Evolutionary conservation across 2,329 filamentous ascomycete genomes (phyloP).

Genomic region (Chalaropsis thielavioides): DNA sequence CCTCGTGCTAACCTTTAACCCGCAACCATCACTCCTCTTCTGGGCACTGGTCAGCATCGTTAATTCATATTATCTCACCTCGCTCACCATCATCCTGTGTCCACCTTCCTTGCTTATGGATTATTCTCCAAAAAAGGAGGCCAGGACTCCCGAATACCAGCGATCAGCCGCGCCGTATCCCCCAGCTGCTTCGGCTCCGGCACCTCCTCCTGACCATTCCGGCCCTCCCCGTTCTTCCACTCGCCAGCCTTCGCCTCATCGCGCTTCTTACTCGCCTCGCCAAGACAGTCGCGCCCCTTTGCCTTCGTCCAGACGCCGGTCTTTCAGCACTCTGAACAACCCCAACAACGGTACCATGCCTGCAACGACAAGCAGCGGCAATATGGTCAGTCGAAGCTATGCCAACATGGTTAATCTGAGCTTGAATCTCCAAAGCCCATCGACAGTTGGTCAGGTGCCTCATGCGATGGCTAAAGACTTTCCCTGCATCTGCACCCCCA

Average conservation of each 20-base stretch:
- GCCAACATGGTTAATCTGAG: slow-evolving; percentile 25
- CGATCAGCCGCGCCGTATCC: slow-evolving; percentile 4
- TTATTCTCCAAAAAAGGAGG: slow-evolving; percentile 10
- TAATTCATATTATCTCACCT: not conserved
- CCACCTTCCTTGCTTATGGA: slow-evolving; percentile 6
- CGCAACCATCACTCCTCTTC: not conserved
- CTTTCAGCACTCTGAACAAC: not conserved
- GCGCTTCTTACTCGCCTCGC: slow-evolving; percentile 4
- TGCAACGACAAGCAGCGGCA: not conserved
- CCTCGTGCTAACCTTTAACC: not conserved
- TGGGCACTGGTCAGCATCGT: not conserved
- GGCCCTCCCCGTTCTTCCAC: not conserved
- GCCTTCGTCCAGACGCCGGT: not conserved
- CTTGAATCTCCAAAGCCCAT: slow-evolving; percentile 26
- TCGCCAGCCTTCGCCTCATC: not conserved
- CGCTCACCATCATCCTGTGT: not conserved
- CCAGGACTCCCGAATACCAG: slow-evolving; percentile 7
- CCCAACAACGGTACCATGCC: not conserved
- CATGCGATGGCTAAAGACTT: slow-evolving; percentile 24
- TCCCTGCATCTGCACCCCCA: slow-evolving; percentile 42
- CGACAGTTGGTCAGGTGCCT: slow-evolving; percentile 16
- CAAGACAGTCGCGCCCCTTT: not conserved
- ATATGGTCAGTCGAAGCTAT: slow-evolving; percentile 22
- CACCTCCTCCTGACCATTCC: slow-evolving; percentile 1
- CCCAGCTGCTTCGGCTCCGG: not conserved